phyloP scores from a whole-genome alignment of 257 asterid species.

The Salvia miltiorrhiza region DNA sequence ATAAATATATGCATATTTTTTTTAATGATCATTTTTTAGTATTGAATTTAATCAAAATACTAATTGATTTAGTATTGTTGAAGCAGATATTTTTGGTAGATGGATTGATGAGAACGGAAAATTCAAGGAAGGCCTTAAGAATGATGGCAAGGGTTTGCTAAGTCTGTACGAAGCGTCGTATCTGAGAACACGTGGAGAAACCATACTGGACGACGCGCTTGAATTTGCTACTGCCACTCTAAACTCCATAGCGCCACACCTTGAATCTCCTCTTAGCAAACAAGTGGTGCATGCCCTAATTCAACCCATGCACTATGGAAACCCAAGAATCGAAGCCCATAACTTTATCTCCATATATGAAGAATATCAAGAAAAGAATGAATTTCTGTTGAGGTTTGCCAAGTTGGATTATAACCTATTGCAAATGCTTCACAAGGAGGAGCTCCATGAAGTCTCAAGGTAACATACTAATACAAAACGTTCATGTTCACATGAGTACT shows the following conservation, averaged over 20 bases:
- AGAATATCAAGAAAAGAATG: not conserved
- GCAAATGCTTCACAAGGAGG: conserved; percentile 18
- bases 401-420: conserved; percentile 22
- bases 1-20: no score
- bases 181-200: not conserved
- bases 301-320: not conserved
- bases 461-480: not conserved
- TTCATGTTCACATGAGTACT: no score
- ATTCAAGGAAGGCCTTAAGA: not conserved
- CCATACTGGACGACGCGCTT: conserved; percentile 20
- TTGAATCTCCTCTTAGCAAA: not conserved
- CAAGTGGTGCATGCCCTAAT: not conserved
- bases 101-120: conserved; percentile 7
- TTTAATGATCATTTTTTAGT: no score
- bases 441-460: conserved; percentile 17
- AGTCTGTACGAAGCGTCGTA: not conserved
- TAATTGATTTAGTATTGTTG: not conserved
- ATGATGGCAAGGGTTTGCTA: conserved; percentile 5
- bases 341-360: not conserved
- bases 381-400: conserved; percentile 14
- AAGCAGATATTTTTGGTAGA: conserved; percentile 4
- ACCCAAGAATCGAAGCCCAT: conserved; percentile 4
- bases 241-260: not conserved
- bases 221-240: conserved; percentile 10
- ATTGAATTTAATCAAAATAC: no score